Percentiles rank a stretch among this genome's conserved stretches.
Evolutionary conservation across 768 basidiomycete genomes (phyloP).

Genomic region (Gautieria morchelliformis): DNA sequence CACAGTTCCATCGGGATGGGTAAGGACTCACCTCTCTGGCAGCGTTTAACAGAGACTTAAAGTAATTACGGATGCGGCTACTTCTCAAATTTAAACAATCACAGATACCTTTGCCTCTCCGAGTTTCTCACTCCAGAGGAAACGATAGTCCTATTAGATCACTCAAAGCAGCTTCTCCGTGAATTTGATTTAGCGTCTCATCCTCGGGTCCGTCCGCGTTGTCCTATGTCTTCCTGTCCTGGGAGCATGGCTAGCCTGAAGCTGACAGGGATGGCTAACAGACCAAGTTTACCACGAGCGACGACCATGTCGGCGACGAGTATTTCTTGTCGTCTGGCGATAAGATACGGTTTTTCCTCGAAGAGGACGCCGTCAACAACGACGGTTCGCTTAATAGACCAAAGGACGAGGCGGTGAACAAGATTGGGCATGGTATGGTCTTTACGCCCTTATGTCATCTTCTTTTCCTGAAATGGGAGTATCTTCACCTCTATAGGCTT

Average conservation of each 20-base stretch:
- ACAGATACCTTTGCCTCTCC: conserved; percentile 72
- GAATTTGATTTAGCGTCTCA: conserved; percentile 72
- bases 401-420: conserved; percentile 81
- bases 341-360: conserved; percentile 92
- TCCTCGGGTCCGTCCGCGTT: conserved; percentile 49
- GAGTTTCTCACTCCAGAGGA: conserved; percentile 57
- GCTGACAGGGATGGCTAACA: conserved; percentile 19
- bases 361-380: conserved; percentile 71
- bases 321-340: conserved; percentile 91
- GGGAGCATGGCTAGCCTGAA: background rate
- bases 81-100: background rate
- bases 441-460: background rate
- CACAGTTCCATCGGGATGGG: conserved; percentile 53
- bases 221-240: background rate
- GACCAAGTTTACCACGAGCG: conserved; percentile 82
- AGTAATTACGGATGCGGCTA: too few species aligned
- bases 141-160: conserved; percentile 48
- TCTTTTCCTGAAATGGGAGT: background rate
- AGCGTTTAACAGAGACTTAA: too few species aligned
- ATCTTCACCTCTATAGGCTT: conserved; percentile 39
- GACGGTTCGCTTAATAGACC: conserved; percentile 61
- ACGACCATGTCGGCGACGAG: conserved; percentile 81
- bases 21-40: conserved; percentile 17
- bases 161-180: conserved; percentile 69
- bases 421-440: conserved; percentile 77